Conservation (phyloP, 352 stramenopile genomes). For the Pythium aquatile region DNA sequence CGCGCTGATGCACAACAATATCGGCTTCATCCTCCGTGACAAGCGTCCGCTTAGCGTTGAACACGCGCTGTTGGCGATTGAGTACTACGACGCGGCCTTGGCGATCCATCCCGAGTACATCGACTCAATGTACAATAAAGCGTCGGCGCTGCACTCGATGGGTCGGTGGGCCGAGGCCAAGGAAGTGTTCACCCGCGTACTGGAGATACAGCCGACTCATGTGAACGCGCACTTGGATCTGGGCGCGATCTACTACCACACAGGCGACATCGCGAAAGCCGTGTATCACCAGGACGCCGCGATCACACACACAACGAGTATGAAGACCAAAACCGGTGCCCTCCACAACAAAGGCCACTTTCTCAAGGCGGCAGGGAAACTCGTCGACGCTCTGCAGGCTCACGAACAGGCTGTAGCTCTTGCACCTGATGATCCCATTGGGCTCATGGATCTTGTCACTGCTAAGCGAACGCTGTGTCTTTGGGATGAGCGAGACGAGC, state of each 20-base stretch:
- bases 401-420: slow-evolving; percentile 45
- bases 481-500: slow-evolving; percentile 49
- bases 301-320: slow-evolving; percentile 26
- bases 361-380: slow-evolving; percentile 43
- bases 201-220: slow-evolving; percentile 45
- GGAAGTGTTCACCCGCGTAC: slow-evolving; percentile 34
- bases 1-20: slow-evolving; percentile 68
- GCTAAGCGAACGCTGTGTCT: slow-evolving; percentile 53
- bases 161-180: slow-evolving; percentile 36
- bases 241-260: slow-evolving; percentile 48
- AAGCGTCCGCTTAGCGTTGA: slow-evolving; percentile 33
- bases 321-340: slow-evolving; percentile 24
- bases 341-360: slow-evolving; percentile 81
- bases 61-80: slow-evolving; percentile 47
- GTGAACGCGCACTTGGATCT: slow-evolving; percentile 51
- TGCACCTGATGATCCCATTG: slow-evolving; percentile 32
- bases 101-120: slow-evolving; percentile 34
- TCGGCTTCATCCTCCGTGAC: slow-evolving; percentile 53
- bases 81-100: slow-evolving; percentile 60
- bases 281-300: slow-evolving; percentile 46
- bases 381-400: slow-evolving; percentile 38
- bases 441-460: slow-evolving; percentile 52
- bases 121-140: slow-evolving; percentile 72
- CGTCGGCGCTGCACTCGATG: slow-evolving; percentile 46
- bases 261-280: slow-evolving; percentile 35